Conservation (phyloP, 2,329 filamentous ascomycete genomes). For the Arthrocladium fulminans region DNA sequence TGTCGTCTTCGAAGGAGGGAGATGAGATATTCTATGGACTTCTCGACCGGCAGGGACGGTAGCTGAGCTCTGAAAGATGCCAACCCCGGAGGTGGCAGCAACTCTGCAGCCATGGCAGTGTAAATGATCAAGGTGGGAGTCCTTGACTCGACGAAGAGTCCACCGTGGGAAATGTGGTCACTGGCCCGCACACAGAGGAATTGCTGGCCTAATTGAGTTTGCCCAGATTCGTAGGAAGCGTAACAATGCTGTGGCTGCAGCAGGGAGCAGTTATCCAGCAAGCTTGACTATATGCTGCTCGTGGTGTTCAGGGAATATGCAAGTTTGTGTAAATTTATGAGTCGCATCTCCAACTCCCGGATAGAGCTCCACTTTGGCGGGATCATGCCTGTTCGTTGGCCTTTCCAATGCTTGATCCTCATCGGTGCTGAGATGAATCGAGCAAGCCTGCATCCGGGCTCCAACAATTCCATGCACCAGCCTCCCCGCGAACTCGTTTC, state of each 20-base stretch:
- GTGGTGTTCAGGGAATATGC: too few species aligned
- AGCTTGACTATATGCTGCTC: too few species aligned
- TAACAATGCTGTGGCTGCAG: background rate
- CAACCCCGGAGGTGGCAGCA: conserved; percentile 60
- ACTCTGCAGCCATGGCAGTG: conserved; percentile 1
- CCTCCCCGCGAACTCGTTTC: conserved; percentile 4
- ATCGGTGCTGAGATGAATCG: background rate
- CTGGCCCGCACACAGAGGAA: background rate
- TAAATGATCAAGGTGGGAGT: background rate
- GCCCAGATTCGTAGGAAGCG: too few species aligned
- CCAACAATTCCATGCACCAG: background rate
- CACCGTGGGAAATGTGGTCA: background rate
- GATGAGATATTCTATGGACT: conserved; percentile 57
- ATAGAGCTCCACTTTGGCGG: background rate
- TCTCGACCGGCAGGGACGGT: conserved; percentile 65
- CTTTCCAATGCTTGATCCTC: too few species aligned
- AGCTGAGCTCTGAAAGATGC: conserved; percentile 70
- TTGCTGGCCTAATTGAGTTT: too few species aligned
- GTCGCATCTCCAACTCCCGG: background rate
- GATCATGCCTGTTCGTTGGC: background rate
- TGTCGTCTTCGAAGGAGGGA: conserved; percentile 85
- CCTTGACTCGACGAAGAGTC: background rate
- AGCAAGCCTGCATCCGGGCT: background rate
- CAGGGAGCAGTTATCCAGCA: background rate
- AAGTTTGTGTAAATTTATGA: background rate